Base-by-base conservation (phyloP, 495 filamentous ascomycete genomes). In the Corynascus novoguineensis region DNA sequence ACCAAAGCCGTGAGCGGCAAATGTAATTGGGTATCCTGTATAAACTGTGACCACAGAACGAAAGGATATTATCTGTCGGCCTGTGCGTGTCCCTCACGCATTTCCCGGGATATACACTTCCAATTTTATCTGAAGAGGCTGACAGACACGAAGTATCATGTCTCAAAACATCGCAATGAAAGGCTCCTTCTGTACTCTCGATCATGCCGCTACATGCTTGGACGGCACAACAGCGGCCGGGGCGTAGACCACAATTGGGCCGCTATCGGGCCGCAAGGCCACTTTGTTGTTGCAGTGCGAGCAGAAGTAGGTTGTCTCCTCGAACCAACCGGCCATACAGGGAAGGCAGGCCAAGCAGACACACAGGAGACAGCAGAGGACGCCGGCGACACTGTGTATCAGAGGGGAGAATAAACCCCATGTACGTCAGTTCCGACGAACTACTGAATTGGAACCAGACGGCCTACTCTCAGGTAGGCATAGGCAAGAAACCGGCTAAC, bases 291-390 rank as follows among this genome's bases (percentile, higher is more conserved):
- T 34, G 60, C 71, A 73, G 15, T 47, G 28, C 11, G 59, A 59
- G 58, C 71, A 73, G 24, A 21, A 55, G 29, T 68, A 65, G 45
- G 63, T 29, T 12, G 56, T 61, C 14, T 68, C 61, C 44, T 73
- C 67, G 28, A 64, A 73, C 71, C 68, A 73, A n/a, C 57, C 57
- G 6, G 60, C 65, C 4, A 67, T 21, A 46, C 67, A 68, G 1
- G 71, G 69, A 3, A 71, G 17, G 47, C 69, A 71, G 15, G 67
- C 60, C 1, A 73, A 52, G 17, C 63, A 70, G 11, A 67, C 45
- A 28, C 67, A 73, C 32, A 67, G 46, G 24, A 68, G 60, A 27
- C 69, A 71, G 50, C 66, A 63, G 11, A 71, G 31, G 19, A 61
- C 34, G 2, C 64, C 67, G 24, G 61, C 59, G n/a, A 70, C 21